Evolutionary conservation across 352 stramenopile species (phyloP), one percentile per base, ranked within the genome.

Genomic region (Pythium myriotylum): DNA sequence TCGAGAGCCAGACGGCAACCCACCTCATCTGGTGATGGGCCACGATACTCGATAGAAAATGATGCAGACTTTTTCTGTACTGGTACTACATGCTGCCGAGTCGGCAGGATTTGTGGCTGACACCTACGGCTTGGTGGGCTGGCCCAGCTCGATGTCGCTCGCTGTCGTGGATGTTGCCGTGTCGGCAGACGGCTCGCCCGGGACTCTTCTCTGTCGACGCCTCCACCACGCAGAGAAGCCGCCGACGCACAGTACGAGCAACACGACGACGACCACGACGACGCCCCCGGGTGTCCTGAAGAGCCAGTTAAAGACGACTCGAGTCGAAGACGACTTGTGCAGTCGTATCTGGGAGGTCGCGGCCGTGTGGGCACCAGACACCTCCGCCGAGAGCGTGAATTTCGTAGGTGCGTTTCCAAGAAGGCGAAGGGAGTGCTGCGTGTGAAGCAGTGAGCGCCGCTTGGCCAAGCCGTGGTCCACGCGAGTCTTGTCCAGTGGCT

Each of bases 141-240:
- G 37, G 19, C 52, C 41, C 22, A 39, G 26, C 33, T 48, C 41
- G 9, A 50, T 16, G 52, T 59, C 37, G 4, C 35, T 48, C 35
- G 39, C 23, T 19, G 16, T 23, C 2, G 51, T n/a, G 13, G 37
- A 43, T 6, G 37, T 43, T 14, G 37, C 37, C 17, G 37, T 4
- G 7, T 43, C 17, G 37, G 37, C 37, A 7, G 5, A 4, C 17
- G 37, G 13, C 7, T 6, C 37, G 5, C n/a, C 81, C 0, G 78
- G 81, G 5, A 79, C 75, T 42, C 68, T 69, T 10, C 29, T 35
- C 29, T 5, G 29, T 10, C 37, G 37, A n/a, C 54, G 74, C 12
- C 81, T 54, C 23, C 79, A 74, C 68, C 76, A 88, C 9, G 77
- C 46, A 29, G 73, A 85, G 63, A 79, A 86, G 33, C 67, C 59